Percentiles rank a stretch among this genome's conserved stretches.
Evolutionary conservation across 192 early-diverging fungal species (phyloP).

Genomic region (Coemansia aciculifera): DNA sequence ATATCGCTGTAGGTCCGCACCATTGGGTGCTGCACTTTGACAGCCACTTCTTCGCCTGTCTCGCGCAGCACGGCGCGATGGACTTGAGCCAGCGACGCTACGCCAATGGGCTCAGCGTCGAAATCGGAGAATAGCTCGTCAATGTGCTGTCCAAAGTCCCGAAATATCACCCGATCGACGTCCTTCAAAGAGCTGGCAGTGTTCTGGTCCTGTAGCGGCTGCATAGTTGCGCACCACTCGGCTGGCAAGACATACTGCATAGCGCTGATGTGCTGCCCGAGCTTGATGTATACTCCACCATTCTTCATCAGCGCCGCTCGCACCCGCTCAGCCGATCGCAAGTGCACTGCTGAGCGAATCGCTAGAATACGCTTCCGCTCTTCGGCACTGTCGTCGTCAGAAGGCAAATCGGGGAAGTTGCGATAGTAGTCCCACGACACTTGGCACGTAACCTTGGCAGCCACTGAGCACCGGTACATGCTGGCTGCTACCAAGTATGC

Average conservation of each 20-base stretch:
- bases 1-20: slow-evolving; percentile 74
- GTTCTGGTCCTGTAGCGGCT: slow-evolving; percentile 78
- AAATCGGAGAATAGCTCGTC: slow-evolving; percentile 73
- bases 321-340: slow-evolving; percentile 67
- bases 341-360: slow-evolving; percentile 58
- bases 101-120: slow-evolving; percentile 83
- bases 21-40: slow-evolving; percentile 91
- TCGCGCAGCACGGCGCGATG: slow-evolving; percentile 72
- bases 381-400: slow-evolving; percentile 15
- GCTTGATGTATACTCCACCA: slow-evolving; percentile 86
- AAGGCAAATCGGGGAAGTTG: slow-evolving; percentile 49
- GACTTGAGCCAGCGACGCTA: slow-evolving; percentile 92
- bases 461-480: slow-evolving; percentile 34
- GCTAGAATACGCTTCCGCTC: slow-evolving; percentile 28
- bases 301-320: slow-evolving; percentile 62
- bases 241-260: slow-evolving; percentile 83
- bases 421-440: slow-evolving; percentile 54
- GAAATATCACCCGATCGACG: slow-evolving; percentile 65
- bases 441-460: slow-evolving; percentile 33
- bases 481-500: slow-evolving; percentile 42
- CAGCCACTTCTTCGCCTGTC: slow-evolving; percentile 76
- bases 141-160: slow-evolving; percentile 67
- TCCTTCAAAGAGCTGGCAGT: slow-evolving; percentile 72
- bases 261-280: slow-evolving; percentile 84
- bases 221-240: slow-evolving; percentile 89